Evolutionary conservation across 73 alveolate genomes (phyloP).

Genomic region (Tetrahymena borealis): DNA sequence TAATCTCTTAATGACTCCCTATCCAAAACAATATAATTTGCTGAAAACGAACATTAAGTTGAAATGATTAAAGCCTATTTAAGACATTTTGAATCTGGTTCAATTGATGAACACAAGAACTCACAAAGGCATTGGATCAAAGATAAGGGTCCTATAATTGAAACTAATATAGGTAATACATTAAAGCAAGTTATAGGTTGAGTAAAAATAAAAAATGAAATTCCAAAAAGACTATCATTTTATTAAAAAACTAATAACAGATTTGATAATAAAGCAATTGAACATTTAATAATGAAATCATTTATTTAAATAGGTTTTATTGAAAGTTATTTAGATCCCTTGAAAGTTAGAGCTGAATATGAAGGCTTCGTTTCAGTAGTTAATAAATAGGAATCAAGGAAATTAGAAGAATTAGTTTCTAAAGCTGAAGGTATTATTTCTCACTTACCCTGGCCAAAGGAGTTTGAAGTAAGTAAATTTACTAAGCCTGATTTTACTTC

Average conservation of each 20-base stretch:
- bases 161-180: constrained; percentile 57
- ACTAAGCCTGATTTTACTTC: constrained; percentile 81
- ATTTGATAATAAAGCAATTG: no score
- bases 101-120: constrained; percentile 56
- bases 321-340: constrained; percentile 85
- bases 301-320: constrained; percentile 65
- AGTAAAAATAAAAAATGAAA: no score
- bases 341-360: constrained; percentile 78
- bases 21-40: constrained; percentile 47
- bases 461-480: constrained; percentile 78
- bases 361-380: constrained; percentile 89
- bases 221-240: no score
- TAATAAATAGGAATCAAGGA: constrained; percentile 69
- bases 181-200: no score
- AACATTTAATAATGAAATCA: no score
- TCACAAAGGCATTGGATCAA: constrained; percentile 76
- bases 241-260: no score
- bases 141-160: constrained; percentile 62
- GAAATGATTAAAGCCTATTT: constrained; percentile 58
- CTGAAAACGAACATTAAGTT: constrained; percentile 57
- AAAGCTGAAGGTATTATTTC: constrained; percentile 61
- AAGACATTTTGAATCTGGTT: constrained; percentile 61
- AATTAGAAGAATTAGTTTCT: constrained; percentile 60
- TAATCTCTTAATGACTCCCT: constrained; percentile 57
- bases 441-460: constrained; percentile 93